phyloP scores from a whole-genome alignment of 139 green algal genomes.

The Chlorella sp. region DNA sequence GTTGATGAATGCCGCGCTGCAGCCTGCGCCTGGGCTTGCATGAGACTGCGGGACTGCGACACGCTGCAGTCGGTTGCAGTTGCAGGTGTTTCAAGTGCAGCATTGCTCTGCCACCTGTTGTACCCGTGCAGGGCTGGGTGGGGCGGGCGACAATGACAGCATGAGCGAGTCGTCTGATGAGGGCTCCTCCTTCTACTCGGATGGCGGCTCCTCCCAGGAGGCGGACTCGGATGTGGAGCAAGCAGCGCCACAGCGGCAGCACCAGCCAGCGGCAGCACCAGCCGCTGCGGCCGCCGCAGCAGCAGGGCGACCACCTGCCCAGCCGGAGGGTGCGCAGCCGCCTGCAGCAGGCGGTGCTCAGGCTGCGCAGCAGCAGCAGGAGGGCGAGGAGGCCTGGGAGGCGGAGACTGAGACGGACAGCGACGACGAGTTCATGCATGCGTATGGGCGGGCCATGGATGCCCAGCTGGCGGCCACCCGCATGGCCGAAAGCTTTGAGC shows the following conservation, averaged over 20 bases:
- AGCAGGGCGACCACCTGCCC: neutral
- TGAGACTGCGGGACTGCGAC: neutral
- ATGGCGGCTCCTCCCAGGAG: neutral
- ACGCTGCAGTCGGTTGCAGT: too few species aligned
- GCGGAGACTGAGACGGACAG: conserved; percentile 58
- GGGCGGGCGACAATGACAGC: conserved; percentile 1
- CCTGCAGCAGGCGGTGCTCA: too few species aligned
- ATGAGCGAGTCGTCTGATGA: conserved; percentile 43
- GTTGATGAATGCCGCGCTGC: neutral
- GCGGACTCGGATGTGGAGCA: neutral
- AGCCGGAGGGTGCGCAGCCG: neutral
- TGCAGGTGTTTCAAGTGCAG: too few species aligned
- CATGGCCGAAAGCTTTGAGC: conserved; percentile 56
- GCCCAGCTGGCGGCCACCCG: conserved; percentile 55
- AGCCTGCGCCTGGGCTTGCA: too few species aligned
- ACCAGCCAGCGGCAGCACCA: neutral
- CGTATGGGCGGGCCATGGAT: conserved; percentile 57
- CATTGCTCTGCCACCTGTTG: neutral
- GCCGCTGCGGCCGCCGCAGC: neutral
- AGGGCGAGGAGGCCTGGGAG: conserved; percentile 32
- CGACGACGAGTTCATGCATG: conserved; percentile 65
- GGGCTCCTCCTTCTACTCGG: conserved; percentile 52
- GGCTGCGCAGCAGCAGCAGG: neutral
- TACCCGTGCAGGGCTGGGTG: neutral
- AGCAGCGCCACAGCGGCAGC: neutral